Percentiles rank a stretch among this genome's conserved stretches.
phyloP scores from a whole-genome alignment of 371 early-diverging fungal genomes.

The Mucor lusitanicus region DNA sequence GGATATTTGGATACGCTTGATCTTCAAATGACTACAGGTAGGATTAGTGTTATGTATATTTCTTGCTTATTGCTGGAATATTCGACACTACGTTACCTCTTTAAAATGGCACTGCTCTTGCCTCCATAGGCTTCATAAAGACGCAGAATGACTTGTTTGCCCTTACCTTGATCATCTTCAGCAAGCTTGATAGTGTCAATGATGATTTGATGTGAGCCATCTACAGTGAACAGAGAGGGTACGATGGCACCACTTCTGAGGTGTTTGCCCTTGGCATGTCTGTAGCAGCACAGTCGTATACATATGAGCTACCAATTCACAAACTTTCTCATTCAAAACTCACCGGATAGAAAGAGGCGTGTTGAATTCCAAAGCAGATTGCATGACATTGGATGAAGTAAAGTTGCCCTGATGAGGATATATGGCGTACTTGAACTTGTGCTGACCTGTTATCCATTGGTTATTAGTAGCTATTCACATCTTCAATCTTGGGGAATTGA shows the following conservation, averaged over 20 bases:
- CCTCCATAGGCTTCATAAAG: conserved; percentile 95
- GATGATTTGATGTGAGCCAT: conserved; percentile 61
- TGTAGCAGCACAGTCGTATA: background rate
- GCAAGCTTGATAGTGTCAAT: conserved; percentile 89
- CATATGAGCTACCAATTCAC: background rate
- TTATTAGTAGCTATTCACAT: background rate
- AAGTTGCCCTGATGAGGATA: conserved; percentile 87
- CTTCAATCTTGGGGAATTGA: background rate
- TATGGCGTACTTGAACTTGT: conserved; percentile 87
- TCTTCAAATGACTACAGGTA: conserved; percentile 29
- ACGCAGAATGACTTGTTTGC: conserved; percentile 68
- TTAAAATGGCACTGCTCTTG: conserved; percentile 60
- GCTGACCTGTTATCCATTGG: conserved; percentile 42
- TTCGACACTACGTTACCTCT: conserved; percentile 47
- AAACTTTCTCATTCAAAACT: no score
- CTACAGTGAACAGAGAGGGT: conserved; percentile 34
- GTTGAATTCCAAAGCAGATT: conserved; percentile 87
- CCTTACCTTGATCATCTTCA: conserved; percentile 65
- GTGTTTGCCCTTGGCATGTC: conserved; percentile 17
- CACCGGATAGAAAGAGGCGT: conserved; percentile 71
- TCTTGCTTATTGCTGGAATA: no score
- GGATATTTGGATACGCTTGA: conserved; percentile 36
- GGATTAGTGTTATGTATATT: background rate
- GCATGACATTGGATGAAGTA: conserved; percentile 78
- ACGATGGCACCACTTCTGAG: conserved; percentile 10